Evolutionary conservation across 2,329 filamentous ascomycete species (phyloP), one percentile per base, ranked within the genome.

Genomic region (Pezicula carpinea): DNA sequence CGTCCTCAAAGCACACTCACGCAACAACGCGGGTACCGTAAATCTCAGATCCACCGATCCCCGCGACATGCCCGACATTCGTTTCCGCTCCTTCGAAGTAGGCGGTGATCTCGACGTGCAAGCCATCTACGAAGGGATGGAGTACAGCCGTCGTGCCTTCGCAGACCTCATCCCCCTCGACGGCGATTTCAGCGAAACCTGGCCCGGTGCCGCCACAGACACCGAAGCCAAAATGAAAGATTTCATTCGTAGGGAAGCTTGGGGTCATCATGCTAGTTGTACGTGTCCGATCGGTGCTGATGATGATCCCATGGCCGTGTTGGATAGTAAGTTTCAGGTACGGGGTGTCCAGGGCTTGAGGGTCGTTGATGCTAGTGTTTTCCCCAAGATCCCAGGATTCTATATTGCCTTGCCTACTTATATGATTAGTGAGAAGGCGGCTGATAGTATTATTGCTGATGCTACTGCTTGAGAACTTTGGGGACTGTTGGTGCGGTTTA

Each of bases 11-110:
- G 74, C 77, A 0, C 82, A 84, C 56, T 75, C 82, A 0, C 75
- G 78, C 44, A 86, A 87, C 50, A 67, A 59, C 1, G 76, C 75
- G 5, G 85, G 85, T 7, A 76, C 73, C 1, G 83, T 89, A 4
- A 73, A 64, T 3, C 74, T 89, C 5, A 69, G 69, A 14, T 82
- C 79, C 0, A 66, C 75, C 0, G 76, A 88, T 58, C 83, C 85
- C 0, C 75, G 78, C 1, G 83, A 87, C 45, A 68, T 72, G 3
- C 85, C 85, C 0, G 62, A 75, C 5, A 84, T 88, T 53, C 68
- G 69, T 42, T 85, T 82, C 68, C 78, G 80, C 62, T 83, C 75
- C 63, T 83, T 79, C 65, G 66, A 60, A 17, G 68, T 72, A 18
- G 75, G 76, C 6, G 49, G 48, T 34, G 23, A 46, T 13, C 23